Base-by-base conservation (phyloP, 768 basidiomycete genomes). In the Myochromella boudieri region DNA sequence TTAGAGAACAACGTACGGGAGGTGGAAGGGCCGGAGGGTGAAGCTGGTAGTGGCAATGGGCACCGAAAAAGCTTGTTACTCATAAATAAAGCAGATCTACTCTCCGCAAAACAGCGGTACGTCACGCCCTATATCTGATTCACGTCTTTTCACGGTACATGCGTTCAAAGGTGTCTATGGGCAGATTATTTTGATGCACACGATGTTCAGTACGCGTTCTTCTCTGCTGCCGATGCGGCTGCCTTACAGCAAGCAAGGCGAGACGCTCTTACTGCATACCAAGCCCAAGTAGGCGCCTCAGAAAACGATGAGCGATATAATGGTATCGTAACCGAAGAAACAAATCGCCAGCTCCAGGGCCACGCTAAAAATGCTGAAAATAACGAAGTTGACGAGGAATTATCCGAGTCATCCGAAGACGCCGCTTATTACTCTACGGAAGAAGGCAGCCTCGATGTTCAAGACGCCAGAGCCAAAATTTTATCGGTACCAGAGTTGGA, bases 61-160 rank as follows among this genome's bases (percentile, higher is more conserved):
- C 77, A 80, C 60, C 76, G 95, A 60, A 79, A 74, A 61, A 88
- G 76, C 58, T 67, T 98, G 63, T 65, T 99, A 20, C 74, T 98
- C 46, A 89, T 98, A 64, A 99, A 99, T 67, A 99, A 99, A 65
- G 82, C 95, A 9, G 97, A 99, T 74, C 69, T 99, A 42, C 67
- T 99, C 55, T 95, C 91, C 12, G 72, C 76, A 3, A 75, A 84
- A 38, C 97, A 99, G 69, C 80, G 95, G 93, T 91, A 53, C 49
- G 52, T 51, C 31, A 6, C 28, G 21, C 22, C 18, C 44, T 46
- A 17, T 6, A 24, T 33, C 5, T n/a, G 20, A 18, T 15, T 12
- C 6, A 21, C 50, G 14, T 3, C 17, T 17, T 39, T 14, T 25
- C 27, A 42, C 7, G 29, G 42, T 10, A 47, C 52, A 31, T 18